Conservation (phyloP, 805 yeast genomes). For the Ogataea populi-albae region DNA sequence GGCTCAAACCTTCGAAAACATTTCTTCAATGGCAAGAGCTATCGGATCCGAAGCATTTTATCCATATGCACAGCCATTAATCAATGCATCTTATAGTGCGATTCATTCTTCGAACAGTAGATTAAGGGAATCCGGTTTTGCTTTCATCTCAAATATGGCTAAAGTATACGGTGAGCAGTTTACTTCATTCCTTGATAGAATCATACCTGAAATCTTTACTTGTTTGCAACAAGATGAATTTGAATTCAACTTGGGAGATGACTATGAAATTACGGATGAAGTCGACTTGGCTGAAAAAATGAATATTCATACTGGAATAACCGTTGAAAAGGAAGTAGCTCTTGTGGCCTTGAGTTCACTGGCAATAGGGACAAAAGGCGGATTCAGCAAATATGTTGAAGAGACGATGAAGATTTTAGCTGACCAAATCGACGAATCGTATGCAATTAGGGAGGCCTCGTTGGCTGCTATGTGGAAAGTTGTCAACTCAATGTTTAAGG, state of each 20-base stretch:
- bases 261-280: conserved; percentile 48
- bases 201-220: conserved; percentile 79
- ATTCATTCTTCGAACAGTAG: conserved; percentile 75
- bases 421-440: conserved; percentile 79
- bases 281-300: conserved; percentile 68
- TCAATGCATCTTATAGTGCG: conserved; percentile 81
- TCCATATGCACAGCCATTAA: conserved; percentile 81
- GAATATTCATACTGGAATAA: conserved; percentile 90
- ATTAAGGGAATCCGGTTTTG: conserved; percentile 91
- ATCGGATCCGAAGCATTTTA: conserved; percentile 90
- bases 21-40: conserved; percentile 94
- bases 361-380: conserved; percentile 81
- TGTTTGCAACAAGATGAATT: conserved; percentile 88
- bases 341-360: conserved; percentile 84
- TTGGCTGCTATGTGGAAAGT: conserved; percentile 80
- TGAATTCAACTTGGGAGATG: conserved; percentile 57
- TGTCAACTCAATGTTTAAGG: conserved; percentile 62
- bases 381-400: conserved; percentile 76
- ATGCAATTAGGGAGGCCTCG: conserved; percentile 89
- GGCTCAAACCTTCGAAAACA: conserved; percentile 88
- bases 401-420: conserved; percentile 58
- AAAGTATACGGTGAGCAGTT: conserved; percentile 91
- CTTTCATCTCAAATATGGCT: conserved; percentile 90
- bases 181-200: conserved; percentile 75
- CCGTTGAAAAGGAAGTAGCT: conserved; percentile 96